Percentiles rank a stretch among this genome's conserved stretches.
Conservation (phyloP, 140 eudicot genomes). For the Stevia rebaudiana region DNA sequence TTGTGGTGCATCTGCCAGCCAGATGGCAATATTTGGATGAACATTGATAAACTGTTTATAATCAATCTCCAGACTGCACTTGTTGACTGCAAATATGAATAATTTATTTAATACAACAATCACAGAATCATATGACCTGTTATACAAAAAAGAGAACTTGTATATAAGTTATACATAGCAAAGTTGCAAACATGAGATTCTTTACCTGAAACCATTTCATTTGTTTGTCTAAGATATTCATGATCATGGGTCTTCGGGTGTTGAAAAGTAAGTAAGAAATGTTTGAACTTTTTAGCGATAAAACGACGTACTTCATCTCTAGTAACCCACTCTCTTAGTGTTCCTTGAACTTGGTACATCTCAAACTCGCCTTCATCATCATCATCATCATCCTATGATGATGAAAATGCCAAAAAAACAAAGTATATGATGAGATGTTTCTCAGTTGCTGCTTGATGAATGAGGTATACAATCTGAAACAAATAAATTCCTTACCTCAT, state of each 20-base stretch:
- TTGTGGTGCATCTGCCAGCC: constrained; percentile 99
- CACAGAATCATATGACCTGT: background rate
- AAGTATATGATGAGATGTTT: background rate
- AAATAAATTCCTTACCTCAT: constrained; percentile 42
- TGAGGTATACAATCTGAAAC: constrained; percentile 4
- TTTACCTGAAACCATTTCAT: constrained; percentile 92
- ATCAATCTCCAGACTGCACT: constrained; percentile 94
- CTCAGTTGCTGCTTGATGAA: background rate
- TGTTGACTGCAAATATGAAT: constrained; percentile 61
- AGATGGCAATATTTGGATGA: constrained; percentile 93
- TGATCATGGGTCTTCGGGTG: constrained; percentile 48
- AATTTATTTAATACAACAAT: background rate
- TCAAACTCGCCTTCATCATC: constrained; percentile 86
- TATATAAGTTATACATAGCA: no score
- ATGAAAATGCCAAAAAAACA: background rate
- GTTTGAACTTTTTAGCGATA: constrained; percentile 85
- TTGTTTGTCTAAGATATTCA: constrained; percentile 72
- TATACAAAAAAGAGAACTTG: background rate
- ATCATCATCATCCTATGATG: constrained; percentile 62
- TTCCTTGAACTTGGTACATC: constrained; percentile 95
- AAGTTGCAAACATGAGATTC: background rate
- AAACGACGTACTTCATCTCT: constrained; percentile 99
- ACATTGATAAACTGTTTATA: constrained; percentile 80
- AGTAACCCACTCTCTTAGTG: constrained; percentile 97
- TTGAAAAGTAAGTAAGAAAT: constrained; percentile 63